Base-by-base conservation (phyloP, 176 grass and related monocot genomes). In the Cenchrus purpureus region DNA sequence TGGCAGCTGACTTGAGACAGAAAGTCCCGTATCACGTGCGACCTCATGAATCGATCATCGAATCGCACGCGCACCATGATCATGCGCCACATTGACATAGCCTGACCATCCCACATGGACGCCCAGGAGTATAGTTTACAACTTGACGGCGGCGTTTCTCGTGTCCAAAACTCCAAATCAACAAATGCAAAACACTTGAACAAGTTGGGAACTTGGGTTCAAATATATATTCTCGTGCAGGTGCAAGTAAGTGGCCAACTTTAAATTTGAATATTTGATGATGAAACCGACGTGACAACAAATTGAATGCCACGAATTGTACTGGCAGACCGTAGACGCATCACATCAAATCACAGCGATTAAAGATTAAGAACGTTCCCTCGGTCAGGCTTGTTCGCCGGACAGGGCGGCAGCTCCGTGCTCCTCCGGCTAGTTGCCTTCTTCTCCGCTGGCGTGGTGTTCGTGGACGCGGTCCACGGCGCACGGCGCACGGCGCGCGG, bases 11-110 rank as follows among this genome's bases (percentile, higher is more conserved):
- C 70, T 4, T 73, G n/a, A 73, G n/a, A 73, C 70, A 73, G 2
- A 73, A 73, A 73, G 46, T 73, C 13, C 70, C 2, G 7, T 51
- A 8, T 73, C 70, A 73, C 70, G 69, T 50, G 69, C 68, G 44
- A 12, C 43, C n/a, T 72, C n/a, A 28, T 48, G 68, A n/a, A 28
- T 48, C n/a, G 69, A 72, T 73, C 46, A 52, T 52, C 46, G n/a
- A 12, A 22, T 2, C 50, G 46, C 70, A 73, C 70, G 70, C 29
- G 70, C 70, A 73, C 46, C 70, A 15, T 28, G 70, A 13, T 4
- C 51, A 12, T 50, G 48, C 9, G 11, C 5, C 44, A 45, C 5
- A 71, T 50, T n/a, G n/a, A 45, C 25, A 25, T 25, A 25, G 43
- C 45, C 43, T 44, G 17, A 13, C 68, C 43, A 1, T 20, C 9